phyloP scores from a whole-genome alignment of 2,329 filamentous ascomycete species.

The Neofusicoccum sp. region DNA sequence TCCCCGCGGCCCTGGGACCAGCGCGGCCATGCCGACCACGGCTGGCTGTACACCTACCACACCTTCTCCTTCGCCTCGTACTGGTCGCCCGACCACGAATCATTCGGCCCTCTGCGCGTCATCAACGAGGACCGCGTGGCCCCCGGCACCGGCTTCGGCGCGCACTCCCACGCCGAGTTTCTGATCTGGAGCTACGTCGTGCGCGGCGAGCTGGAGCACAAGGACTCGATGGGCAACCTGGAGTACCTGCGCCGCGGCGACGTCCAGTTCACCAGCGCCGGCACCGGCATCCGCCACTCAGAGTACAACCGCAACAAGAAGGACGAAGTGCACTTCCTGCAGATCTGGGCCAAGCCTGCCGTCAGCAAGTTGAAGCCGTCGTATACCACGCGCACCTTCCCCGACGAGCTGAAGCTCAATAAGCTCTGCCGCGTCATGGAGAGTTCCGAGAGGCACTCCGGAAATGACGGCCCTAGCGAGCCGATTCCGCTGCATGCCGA shows the following conservation, averaged over 20 bases:
- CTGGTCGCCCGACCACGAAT: conserved; percentile 67
- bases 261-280: conserved; percentile 89
- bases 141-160: conserved; percentile 75
- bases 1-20: conserved; percentile 70
- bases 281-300: conserved; percentile 76
- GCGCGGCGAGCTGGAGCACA: conserved; percentile 83
- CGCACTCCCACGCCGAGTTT: conserved; percentile 82
- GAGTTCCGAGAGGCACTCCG: conserved; percentile 64
- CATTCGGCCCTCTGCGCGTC: conserved; percentile 77
- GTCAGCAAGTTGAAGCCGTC: conserved; percentile 69
- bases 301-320: conserved; percentile 76
- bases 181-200: conserved; percentile 90
- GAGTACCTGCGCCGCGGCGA: conserved; percentile 77
- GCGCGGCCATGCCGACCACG: conserved; percentile 78
- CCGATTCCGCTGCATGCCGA: conserved; percentile 85
- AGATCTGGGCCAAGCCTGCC: conserved; percentile 87
- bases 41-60: conserved; percentile 87
- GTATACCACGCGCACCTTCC: conserved; percentile 75
- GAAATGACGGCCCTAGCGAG: conserved; percentile 67
- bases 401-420: conserved; percentile 71
- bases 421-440: conserved; percentile 76
- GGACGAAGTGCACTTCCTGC: conserved; percentile 79
- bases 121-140: conserved; percentile 88
- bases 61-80: conserved; percentile 80
- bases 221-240: conserved; percentile 75